Percentiles rank a stretch among this genome's conserved stretches.
phyloP scores from a whole-genome alignment of 768 basidiomycete genomes.

The Myochromella boudieri region DNA sequence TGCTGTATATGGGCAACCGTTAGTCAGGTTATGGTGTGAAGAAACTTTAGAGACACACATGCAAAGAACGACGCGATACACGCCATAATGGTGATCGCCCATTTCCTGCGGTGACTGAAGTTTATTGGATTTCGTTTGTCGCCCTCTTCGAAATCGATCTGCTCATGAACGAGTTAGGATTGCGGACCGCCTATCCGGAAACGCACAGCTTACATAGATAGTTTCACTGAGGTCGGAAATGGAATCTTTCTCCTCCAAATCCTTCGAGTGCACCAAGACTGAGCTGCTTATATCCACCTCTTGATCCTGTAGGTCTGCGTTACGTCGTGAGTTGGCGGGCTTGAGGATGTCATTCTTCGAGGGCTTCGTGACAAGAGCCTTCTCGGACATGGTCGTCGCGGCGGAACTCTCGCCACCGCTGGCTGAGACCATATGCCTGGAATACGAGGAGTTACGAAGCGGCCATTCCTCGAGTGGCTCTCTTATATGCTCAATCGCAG shows the following conservation, averaged over 20 bases:
- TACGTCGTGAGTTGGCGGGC: constrained; percentile 34
- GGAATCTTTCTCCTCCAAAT: neutral
- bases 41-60: constrained; percentile 28
- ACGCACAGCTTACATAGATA: constrained; percentile 14
- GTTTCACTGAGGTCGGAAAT: constrained; percentile 1
- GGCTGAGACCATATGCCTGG: neutral
- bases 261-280: constrained; percentile 23
- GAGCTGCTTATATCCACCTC: constrained; percentile 29
- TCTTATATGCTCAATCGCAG: no score
- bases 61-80: constrained; percentile 48
- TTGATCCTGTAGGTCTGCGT: constrained; percentile 32
- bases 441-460: neutral
- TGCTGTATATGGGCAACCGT: constrained; percentile 41
- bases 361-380: constrained; percentile 27
- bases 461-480: no score
- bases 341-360: constrained; percentile 30
- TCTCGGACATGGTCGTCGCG: constrained; percentile 2
- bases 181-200: neutral
- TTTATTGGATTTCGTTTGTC: constrained; percentile 24
- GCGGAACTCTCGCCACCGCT: neutral
- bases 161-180: neutral
- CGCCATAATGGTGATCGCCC: constrained; percentile 38
- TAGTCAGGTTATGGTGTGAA: no score
- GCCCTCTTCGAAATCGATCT: constrained; percentile 25
- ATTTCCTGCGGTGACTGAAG: constrained; percentile 22